Evolutionary conservation across 2,329 filamentous ascomycete species (phyloP), one percentile per base, ranked within the genome.

Genomic region (Septoria linicola): DNA sequence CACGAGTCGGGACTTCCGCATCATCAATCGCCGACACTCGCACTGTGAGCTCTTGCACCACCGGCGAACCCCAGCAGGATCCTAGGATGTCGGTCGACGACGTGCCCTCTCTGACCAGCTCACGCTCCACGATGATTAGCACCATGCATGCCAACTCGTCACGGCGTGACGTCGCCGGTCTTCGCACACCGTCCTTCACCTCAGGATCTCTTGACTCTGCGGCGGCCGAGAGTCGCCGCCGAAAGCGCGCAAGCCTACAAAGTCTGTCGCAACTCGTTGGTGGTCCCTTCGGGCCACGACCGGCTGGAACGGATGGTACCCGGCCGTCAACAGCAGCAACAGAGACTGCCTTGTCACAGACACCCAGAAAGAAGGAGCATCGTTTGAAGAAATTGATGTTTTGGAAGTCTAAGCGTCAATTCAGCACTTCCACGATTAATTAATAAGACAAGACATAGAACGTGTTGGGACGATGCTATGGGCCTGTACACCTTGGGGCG

Each of bases 231-330:
- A 66, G 68, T 36, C 84, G 85, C 54, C 84, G 84, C 17, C 82
- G 84, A 35, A 83, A 89, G 63, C 81, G 88, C 47, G 86, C 84
- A 3, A 91, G 87, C 64, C 79, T 92, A 58, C 87, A 83, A 23
- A 90, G 87, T 63, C 74, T 92, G 23, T 89, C 87, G 58, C 82
- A 87, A 41, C 75, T 92, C 32, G 87, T 91, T 63, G 87, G 83
- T 67, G 85, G 82, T 58, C 84, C 84, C 2, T 85, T 89, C 60
- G 85, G 84, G 7, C n/a, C 56, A 32, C 51, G 53, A 32, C 17
- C 49, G 11, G 50, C 40, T 21, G 50, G 41, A 21, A 25, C 46
- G 30, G 52, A 60, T n/a, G 40, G 52, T 10, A 43, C 37, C 41
- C 66, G 73, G 46, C 72, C 73, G 20, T 72, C 73, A 37, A 73